Percentiles rank a stretch among this genome's conserved stretches.
Conservation (phyloP, 2,329 filamentous ascomycete genomes). For the Ascomycota sp. region DNA sequence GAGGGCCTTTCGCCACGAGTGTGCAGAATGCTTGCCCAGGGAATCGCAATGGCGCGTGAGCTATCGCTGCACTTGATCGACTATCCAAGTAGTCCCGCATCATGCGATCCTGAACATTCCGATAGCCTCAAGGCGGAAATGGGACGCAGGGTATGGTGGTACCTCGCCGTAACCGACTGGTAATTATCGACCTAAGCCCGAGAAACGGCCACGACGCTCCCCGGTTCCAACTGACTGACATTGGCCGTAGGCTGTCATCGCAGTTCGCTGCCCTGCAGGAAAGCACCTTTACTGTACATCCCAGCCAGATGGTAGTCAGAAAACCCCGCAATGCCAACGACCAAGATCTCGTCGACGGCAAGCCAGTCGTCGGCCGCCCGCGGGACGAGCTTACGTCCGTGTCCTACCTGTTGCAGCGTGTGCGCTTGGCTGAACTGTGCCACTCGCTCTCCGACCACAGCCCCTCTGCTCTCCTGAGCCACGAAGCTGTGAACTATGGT, state of each 20-base stretch:
- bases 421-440: constrained; percentile 16
- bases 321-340: constrained; percentile 19
- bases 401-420: constrained; percentile 17
- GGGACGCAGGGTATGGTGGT: constrained; percentile 23
- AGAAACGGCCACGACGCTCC: too few relatives aligned
- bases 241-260: constrained; percentile 12
- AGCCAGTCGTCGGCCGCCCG: constrained; percentile 10
- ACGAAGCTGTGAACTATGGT: constrained; percentile 12
- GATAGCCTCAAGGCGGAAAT: constrained; percentile 13
- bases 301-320: constrained; percentile 17
- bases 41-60: too few relatives aligned
- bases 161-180: constrained; percentile 20
- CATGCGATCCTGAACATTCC: constrained; percentile 6
- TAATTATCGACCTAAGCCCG: constrained; percentile 3
- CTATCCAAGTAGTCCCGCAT: too few relatives aligned
- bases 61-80: too few relatives aligned
- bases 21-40: too few relatives aligned
- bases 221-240: too few relatives aligned
- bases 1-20: too few relatives aligned
- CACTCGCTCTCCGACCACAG: constrained; percentile 14
- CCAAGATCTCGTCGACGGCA: constrained; percentile 12
- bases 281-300: constrained; percentile 15
- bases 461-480: constrained; percentile 6
- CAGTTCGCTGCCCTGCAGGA: constrained; percentile 15
- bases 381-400: constrained; percentile 12